Evolutionary conservation across 768 basidiomycete genomes (phyloP).

Genomic region (Naganishia antarctica): DNA sequence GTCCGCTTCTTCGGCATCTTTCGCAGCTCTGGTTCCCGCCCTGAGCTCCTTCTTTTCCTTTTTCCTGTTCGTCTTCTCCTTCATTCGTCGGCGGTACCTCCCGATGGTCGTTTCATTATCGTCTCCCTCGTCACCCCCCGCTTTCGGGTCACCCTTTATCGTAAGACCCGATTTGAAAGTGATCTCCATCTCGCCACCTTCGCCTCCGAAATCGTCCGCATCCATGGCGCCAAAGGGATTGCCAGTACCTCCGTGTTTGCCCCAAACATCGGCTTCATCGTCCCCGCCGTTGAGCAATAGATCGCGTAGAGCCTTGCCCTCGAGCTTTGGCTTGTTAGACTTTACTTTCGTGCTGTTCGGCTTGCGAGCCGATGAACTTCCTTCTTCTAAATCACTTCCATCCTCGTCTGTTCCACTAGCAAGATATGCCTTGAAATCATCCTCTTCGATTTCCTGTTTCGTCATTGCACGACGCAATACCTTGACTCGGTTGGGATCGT

Average conservation of each 20-base stretch:
- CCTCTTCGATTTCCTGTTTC: constrained; percentile 81
- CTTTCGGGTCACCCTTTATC: constrained; percentile 49
- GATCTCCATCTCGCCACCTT: constrained; percentile 78
- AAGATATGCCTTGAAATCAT: constrained; percentile 76
- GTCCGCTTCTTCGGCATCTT: constrained; percentile 29
- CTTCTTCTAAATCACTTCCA: constrained; percentile 30
- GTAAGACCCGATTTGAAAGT: constrained; percentile 85
- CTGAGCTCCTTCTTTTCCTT: constrained; percentile 62
- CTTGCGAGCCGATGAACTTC: neutral
- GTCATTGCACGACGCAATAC: constrained; percentile 73
- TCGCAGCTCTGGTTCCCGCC: constrained; percentile 29
- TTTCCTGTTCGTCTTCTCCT: constrained; percentile 76
- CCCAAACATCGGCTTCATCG: constrained; percentile 71
- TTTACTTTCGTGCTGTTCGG: constrained; percentile 32
- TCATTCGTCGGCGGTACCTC: constrained; percentile 80
- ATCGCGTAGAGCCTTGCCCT: constrained; percentile 57
- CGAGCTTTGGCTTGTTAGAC: constrained; percentile 50
- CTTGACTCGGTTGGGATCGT: constrained; percentile 79
- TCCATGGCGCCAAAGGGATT: constrained; percentile 43
- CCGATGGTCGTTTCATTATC: constrained; percentile 79
- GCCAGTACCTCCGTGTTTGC: constrained; percentile 50
- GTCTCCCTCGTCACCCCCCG: constrained; percentile 33
- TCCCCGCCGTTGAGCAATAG: constrained; percentile 66
- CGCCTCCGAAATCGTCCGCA: constrained; percentile 27
- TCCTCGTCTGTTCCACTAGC: constrained; percentile 60